A percentile compares a stretch with the other conserved stretches of the same genome.
Evolutionary conservation across 768 basidiomycete species (phyloP).

Genomic region (Paxillus ammoniavirescens): DNA sequence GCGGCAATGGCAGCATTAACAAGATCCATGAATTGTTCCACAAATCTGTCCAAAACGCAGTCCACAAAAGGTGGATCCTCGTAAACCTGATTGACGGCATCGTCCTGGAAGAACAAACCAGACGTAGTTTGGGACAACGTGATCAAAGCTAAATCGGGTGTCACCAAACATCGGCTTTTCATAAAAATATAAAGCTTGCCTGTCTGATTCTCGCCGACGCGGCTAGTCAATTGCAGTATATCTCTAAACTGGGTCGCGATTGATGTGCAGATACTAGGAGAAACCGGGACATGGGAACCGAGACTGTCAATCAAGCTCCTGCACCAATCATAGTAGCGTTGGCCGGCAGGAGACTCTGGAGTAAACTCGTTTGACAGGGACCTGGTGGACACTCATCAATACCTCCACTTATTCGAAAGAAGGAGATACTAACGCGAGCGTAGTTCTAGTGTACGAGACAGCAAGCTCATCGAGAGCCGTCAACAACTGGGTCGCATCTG

Average conservation of each 20-base stretch:
- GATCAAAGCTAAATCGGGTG: no score
- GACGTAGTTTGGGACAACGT: neutral
- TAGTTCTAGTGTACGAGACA: neutral
- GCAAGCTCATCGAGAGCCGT: neutral
- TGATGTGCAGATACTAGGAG: no score
- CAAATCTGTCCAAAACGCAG: conserved; percentile 7
- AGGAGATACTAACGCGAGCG: neutral
- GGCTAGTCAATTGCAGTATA: no score
- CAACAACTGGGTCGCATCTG: neutral
- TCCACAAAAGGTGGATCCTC: conserved; percentile 11
- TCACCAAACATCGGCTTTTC: neutral
- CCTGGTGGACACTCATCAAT: neutral
- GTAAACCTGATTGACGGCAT: conserved; percentile 15
- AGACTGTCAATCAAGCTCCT: no score
- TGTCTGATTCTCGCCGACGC: no score
- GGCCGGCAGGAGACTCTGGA: neutral
- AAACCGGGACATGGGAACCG: no score
- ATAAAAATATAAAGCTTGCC: neutral
- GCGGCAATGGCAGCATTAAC: conserved; percentile 1
- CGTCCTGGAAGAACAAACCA: conserved; percentile 10
- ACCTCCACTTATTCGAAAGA: neutral
- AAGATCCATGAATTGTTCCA: conserved; percentile 4
- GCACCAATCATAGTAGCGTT: neutral
- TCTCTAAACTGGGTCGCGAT: no score
- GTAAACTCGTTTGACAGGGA: neutral